A percentile compares a stretch with the other conserved stretches of the same genome.
Evolutionary conservation across 2,329 filamentous ascomycete species (phyloP).

Genomic region (Apiospora koreana): DNA sequence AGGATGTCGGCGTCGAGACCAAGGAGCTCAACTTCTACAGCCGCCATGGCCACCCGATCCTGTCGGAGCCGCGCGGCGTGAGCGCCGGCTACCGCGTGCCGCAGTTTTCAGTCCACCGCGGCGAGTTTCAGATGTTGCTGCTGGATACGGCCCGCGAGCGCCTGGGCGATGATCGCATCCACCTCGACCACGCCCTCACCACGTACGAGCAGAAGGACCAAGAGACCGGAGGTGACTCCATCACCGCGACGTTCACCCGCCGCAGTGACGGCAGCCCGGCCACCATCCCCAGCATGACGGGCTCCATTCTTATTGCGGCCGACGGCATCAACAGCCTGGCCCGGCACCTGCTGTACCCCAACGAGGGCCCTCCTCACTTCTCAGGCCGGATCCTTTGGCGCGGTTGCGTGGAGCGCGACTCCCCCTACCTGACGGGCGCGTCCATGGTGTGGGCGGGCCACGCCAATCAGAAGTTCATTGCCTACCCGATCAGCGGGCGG

Average conservation of each 20-base stretch:
- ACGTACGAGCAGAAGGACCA: slow-evolving; percentile 36
- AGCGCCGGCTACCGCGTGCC: slow-evolving; percentile 42
- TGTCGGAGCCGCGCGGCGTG: slow-evolving; percentile 42
- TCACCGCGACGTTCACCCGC: slow-evolving; percentile 39
- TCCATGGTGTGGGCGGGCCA: slow-evolving; percentile 48
- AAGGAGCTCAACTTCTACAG: slow-evolving; percentile 47
- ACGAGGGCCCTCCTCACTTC: slow-evolving; percentile 45
- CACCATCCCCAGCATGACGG: slow-evolving; percentile 29
- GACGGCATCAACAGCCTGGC: slow-evolving; percentile 48
- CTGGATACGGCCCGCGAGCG: slow-evolving; percentile 42
- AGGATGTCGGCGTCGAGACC: slow-evolving; percentile 41
- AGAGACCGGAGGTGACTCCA: slow-evolving; percentile 18
- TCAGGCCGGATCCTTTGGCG: slow-evolving; percentile 48
- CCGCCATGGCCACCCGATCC: slow-evolving; percentile 41
- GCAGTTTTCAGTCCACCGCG: slow-evolving; percentile 46
- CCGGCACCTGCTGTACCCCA: slow-evolving; percentile 40
- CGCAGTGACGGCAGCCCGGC: slow-evolving; percentile 27
- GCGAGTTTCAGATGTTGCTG: slow-evolving; percentile 46
- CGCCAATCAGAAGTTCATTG: slow-evolving; percentile 48
- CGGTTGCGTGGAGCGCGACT: slow-evolving; percentile 39
- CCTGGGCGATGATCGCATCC: slow-evolving; percentile 38
- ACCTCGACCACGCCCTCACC: slow-evolving; percentile 39
- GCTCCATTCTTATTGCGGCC: slow-evolving; percentile 40
- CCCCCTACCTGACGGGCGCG: slow-evolving; percentile 42
- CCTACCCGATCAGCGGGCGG: slow-evolving; percentile 43